A percentile compares a stretch with the other conserved stretches of the same genome.
Conservation (phyloP, 2,329 filamentous ascomycete genomes). For the Diaporthe amygdali region DNA sequence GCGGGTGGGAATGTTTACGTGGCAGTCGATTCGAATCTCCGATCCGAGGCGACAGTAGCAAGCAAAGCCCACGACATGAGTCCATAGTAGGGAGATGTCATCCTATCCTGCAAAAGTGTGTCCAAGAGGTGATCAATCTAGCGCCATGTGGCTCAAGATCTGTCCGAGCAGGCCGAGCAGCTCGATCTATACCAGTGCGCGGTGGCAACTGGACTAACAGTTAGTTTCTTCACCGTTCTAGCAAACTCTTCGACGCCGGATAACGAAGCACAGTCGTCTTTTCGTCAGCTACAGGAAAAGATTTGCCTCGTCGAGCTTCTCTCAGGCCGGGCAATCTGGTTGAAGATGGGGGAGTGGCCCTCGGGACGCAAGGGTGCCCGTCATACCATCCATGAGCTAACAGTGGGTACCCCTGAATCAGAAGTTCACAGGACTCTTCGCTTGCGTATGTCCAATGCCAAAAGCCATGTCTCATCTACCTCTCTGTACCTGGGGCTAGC, state of each 20-base stretch:
- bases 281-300: neutral
- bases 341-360: neutral
- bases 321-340: neutral
- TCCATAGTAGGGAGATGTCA: neutral
- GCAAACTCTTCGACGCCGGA: neutral
- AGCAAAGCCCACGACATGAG: neutral
- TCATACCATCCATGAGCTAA: slow-evolving; percentile 7
- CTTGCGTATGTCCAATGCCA: neutral
- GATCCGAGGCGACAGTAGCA: neutral
- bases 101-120: no score
- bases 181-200: no score
- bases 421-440: neutral
- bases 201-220: no score
- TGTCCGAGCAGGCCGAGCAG: no score
- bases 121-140: no score
- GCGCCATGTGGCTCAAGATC: no score
- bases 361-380: slow-evolving; percentile 8
- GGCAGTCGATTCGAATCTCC: slow-evolving; percentile 5
- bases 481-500: neutral
- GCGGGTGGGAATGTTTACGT: slow-evolving; percentile 7
- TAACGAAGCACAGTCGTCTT: neutral
- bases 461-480: neutral
- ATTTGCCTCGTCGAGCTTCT: neutral
- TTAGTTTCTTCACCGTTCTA: no score
- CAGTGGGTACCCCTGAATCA: slow-evolving; percentile 3